A percentile compares a stretch with the other conserved stretches of the same genome.
These are phyloP conservation scores for Solanum habrochaites DNA, from an alignment of 257 asterid species.

Conservation along the genomic window DNA sequence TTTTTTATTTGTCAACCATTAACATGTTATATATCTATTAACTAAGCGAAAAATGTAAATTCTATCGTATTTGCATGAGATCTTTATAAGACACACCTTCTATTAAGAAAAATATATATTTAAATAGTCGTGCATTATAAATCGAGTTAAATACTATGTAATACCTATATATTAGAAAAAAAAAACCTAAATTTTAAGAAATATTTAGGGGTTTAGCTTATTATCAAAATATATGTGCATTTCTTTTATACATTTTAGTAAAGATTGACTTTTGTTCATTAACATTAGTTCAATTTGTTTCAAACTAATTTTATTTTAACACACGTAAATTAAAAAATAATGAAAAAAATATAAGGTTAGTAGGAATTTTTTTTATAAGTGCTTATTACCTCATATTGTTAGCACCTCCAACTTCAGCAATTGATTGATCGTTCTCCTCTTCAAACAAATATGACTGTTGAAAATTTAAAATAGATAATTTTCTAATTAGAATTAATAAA, in stretches of 20 bases:
- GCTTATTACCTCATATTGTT: neutral
- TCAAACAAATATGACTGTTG: neutral
- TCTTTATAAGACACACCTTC: neutral
- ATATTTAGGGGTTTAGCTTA: too few relatives aligned
- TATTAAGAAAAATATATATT: neutral
- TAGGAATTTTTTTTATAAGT: neutral
- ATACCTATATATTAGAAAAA: too few relatives aligned
- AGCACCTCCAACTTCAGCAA: neutral
- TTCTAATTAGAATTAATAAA: neutral
- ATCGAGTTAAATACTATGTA: neutral
- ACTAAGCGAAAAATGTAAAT: neutral
- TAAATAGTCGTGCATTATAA: neutral
- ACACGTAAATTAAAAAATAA: too few relatives aligned
- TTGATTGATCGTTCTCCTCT: neutral
- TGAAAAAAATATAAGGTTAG: too few relatives aligned
- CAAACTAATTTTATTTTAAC: too few relatives aligned
- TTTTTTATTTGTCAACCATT: too few relatives aligned
- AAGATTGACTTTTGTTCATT: too few relatives aligned
- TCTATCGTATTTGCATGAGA: neutral
- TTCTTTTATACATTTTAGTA: too few relatives aligned
- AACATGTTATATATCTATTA: neutral
- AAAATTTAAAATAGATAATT: neutral
- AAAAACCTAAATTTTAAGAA: too few relatives aligned
- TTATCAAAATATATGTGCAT: too few relatives aligned
- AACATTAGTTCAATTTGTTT: too few relatives aligned